These are phyloP conservation scores for Fomitopsis pulvina DNA, from an alignment of 768 basidiomycete genomes.

Conservation along the genomic window DNA sequence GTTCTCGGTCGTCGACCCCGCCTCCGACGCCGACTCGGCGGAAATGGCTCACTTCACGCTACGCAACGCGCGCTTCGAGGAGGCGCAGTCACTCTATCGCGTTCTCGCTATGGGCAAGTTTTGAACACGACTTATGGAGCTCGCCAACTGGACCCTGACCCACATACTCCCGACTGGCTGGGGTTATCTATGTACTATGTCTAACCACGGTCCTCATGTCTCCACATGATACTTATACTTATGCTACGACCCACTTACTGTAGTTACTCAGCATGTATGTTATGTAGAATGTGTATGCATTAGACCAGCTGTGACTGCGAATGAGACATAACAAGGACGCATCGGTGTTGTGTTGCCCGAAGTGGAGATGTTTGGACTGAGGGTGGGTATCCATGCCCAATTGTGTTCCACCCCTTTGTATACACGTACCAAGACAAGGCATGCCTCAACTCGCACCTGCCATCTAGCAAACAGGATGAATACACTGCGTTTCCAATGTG, in stretches of 20 bases:
- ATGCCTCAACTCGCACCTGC: constrained; percentile 11
- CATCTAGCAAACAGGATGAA: constrained; percentile 20
- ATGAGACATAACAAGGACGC: not conserved
- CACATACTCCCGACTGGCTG: not conserved
- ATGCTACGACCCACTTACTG: not conserved
- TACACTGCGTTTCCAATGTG: constrained; percentile 21
- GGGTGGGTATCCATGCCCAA: not conserved
- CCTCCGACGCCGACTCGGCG: constrained; percentile 55
- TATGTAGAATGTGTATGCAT: not conserved
- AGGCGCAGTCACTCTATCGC: constrained; percentile 70
- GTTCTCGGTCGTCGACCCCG: constrained; percentile 54
- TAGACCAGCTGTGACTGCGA: not conserved
- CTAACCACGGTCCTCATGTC: not conserved
- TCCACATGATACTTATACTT: not conserved
- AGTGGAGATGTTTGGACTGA: not conserved
- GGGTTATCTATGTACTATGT: not conserved
- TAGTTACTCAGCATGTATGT: not conserved
- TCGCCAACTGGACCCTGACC: not conserved
- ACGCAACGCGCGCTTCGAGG: constrained; percentile 65
- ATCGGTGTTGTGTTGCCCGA: too few species aligned
- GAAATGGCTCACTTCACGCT: constrained; percentile 78
- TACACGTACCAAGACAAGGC: constrained; percentile 8
- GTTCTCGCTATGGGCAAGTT: constrained; percentile 42
- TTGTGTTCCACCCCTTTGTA: constrained; percentile 6
- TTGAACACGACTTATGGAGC: constrained; percentile 8